Evolutionary conservation across 2,329 filamentous ascomycete species (phyloP).

Genomic region (Penicillium sp.): DNA sequence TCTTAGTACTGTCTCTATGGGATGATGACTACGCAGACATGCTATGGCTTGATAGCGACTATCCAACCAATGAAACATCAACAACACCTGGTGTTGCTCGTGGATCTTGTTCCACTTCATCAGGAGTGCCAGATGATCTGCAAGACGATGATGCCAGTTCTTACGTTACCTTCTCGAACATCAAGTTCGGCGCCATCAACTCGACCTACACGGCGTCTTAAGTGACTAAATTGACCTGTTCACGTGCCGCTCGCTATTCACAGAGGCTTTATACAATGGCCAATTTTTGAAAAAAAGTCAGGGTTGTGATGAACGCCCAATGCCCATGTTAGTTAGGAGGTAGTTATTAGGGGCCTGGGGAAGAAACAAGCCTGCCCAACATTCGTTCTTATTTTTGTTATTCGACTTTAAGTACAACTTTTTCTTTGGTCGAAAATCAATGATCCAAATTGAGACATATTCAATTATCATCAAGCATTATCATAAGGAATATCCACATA

Average conservation of each 20-base stretch:
- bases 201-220: conserved; percentile 37
- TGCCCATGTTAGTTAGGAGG: not conserved
- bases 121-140: conserved; percentile 51
- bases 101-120: conserved; percentile 52
- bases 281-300: too few species aligned
- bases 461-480: not conserved
- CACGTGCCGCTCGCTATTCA: not conserved
- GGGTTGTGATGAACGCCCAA: too few species aligned
- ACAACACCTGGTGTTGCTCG: conserved; percentile 48
- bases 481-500: not conserved
- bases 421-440: not conserved
- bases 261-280: too few species aligned
- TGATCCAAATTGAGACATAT: not conserved
- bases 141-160: conserved; percentile 47
- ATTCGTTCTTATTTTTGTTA: not conserved
- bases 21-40: conserved; percentile 63
- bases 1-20: conserved; percentile 59
- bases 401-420: not conserved
- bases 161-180: conserved; percentile 57
- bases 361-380: not conserved
- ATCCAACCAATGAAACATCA: conserved; percentile 47
- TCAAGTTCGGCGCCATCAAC: conserved; percentile 56
- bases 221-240: not conserved
- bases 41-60: conserved; percentile 70
- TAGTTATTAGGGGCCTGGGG: not conserved